A percentile compares a stretch with the other conserved stretches of the same genome.
These are phyloP conservation scores for Tetradesmus obliquus DNA, from an alignment of 139 green algal species.

Conservation along the genomic window DNA sequence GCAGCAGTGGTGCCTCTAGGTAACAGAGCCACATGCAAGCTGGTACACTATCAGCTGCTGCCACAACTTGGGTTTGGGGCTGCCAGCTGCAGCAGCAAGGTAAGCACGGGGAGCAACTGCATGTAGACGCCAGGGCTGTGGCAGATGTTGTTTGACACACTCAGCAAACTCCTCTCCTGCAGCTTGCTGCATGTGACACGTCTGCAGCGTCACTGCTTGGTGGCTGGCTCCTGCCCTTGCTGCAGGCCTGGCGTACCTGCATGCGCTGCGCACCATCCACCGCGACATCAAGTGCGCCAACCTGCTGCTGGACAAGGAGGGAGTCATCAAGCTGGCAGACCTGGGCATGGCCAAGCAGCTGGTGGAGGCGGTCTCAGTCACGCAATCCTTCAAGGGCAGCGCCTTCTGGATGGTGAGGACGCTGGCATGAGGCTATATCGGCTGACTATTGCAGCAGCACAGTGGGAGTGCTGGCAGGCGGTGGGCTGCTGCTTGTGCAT, in stretches of 20 bases:
- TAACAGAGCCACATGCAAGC: neutral
- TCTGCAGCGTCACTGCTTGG: neutral
- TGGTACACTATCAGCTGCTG: neutral
- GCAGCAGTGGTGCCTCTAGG: neutral
- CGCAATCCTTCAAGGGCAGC: slow-evolving; percentile 90
- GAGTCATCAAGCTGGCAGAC: slow-evolving; percentile 94
- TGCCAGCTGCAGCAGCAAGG: neutral
- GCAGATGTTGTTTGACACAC: neutral
- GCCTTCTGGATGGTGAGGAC: slow-evolving; percentile 91
- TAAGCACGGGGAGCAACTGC: too few species aligned
- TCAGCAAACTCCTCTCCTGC: neutral
- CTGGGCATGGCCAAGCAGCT: slow-evolving; percentile 88
- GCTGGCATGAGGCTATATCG: too few species aligned
- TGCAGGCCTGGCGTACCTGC: slow-evolving; percentile 92
- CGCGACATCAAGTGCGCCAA: slow-evolving; percentile 88
- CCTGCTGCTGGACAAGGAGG: slow-evolving; percentile 92
- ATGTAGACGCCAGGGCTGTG: too few species aligned
- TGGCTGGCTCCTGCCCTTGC: slow-evolving; percentile 32
- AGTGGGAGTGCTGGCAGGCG: too few species aligned
- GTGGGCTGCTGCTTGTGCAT: too few species aligned
- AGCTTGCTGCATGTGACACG: neutral
- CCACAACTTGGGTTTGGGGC: neutral
- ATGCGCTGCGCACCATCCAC: slow-evolving; percentile 90
- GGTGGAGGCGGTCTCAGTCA: slow-evolving; percentile 65
- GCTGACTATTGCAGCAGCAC: too few species aligned